Conservation (phyloP, 345 rosid genomes). For the Rhizophora apiculata region DNA sequence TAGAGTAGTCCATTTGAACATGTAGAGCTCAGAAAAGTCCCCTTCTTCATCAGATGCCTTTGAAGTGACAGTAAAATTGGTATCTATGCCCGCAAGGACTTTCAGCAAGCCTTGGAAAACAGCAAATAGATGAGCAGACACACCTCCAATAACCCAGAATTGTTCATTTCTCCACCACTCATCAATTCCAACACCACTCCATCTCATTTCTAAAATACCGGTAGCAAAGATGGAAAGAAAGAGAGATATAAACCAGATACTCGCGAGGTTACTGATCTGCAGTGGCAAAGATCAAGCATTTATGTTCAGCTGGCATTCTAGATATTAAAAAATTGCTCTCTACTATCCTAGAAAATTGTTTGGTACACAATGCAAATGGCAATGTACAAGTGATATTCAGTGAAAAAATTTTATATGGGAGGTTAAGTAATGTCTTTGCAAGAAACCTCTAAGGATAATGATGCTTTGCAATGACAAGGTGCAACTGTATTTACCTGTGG, state of each 20-base stretch:
- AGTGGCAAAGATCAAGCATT: constrained; percentile 7
- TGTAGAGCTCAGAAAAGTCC: constrained; percentile 31
- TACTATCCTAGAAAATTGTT: not conserved
- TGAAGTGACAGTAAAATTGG: constrained; percentile 30
- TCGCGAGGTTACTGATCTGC: constrained; percentile 39
- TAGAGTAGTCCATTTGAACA: constrained; percentile 48
- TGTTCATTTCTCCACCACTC: constrained; percentile 56
- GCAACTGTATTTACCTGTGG: constrained; percentile 33
- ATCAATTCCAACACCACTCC: constrained; percentile 43
- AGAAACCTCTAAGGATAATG: not conserved
- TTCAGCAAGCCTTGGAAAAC: constrained; percentile 41
- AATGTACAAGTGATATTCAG: not conserved
- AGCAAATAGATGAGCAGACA: constrained; percentile 44
- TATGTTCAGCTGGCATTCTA: not conserved
- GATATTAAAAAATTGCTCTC: not conserved
- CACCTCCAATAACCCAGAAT: constrained; percentile 44
- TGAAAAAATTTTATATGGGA: not conserved
- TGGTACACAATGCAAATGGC: not conserved
- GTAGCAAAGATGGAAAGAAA: constrained; percentile 40
- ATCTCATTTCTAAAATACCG: constrained; percentile 45
- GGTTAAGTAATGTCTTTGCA: not conserved
- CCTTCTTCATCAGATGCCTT: constrained; percentile 30
- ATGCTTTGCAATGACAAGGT: not conserved
- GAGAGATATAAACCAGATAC: constrained; percentile 38
- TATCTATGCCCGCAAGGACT: constrained; percentile 32